Base-by-base conservation (phyloP, 257 asterid species). In the Capsicum baccatum region DNA sequence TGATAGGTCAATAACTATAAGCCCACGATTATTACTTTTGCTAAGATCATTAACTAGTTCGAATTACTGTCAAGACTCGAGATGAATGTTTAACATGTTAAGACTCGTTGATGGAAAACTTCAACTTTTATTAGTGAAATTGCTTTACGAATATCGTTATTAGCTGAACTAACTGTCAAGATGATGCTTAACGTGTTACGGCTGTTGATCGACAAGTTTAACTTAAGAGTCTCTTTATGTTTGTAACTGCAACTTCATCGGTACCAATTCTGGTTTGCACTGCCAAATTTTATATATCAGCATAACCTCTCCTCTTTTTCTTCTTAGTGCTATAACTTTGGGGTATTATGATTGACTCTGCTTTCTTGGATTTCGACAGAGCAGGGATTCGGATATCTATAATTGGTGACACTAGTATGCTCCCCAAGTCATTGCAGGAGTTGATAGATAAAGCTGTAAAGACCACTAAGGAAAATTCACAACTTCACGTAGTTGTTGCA, bases 351-450 rank as follows among this genome's bases (percentile, higher is more conserved):
- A 21, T 50, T 0, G 81, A 52, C 14, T 52, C 9, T 74, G 3
- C 26, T 15, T 71, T 83, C 44, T 70, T 80, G 84, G 17, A 47
- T 86, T 83, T 54, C 42, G 42, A 82, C 92, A 93, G 97, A 62
- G 89, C 86, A 59, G 87, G 85, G 47, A 83, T 92, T 52, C 87
- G 86, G 55, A 85, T 92, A 19, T 91, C 97, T 42, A 26, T 90
- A 54, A 88, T 89, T n/a, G 97, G 97, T 6, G 95, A 91, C 83
- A 58, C 92, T 17, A 69, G 94, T 79, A 88, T 85, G 85, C 91
- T 92, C 80, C 83, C 90, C 4, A 88, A 88, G 80, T 58, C 86
- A 2, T 69, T 94, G 59, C 86, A 84, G 84, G 83, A 63, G 69
- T 59, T 85, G 71, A 76, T 91, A 79, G 71, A 83, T 21, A 69